Evolutionary conservation across 331 rosid genomes (phyloP).

Genomic region (Saraca asoca): DNA sequence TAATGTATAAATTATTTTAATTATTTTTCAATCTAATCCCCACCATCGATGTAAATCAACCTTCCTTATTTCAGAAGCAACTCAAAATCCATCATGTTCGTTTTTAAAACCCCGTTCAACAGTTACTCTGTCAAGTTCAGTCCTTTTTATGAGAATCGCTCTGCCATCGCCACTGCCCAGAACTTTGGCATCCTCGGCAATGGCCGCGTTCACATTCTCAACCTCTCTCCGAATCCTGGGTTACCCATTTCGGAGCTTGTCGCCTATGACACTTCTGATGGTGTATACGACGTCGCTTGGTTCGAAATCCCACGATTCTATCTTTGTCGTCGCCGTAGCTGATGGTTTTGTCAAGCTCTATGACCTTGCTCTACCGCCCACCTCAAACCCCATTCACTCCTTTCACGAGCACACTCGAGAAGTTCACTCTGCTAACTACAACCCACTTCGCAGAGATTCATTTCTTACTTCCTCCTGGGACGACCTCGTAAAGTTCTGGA

Average conservation of each 20-base stretch:
- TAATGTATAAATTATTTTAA: no score
- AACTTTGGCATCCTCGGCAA: constrained; percentile 97
- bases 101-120: constrained; percentile 86
- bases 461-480: constrained; percentile 92
- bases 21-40: no score
- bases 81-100: constrained; percentile 51
- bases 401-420: constrained; percentile 90
- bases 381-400: constrained; percentile 86
- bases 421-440: constrained; percentile 79
- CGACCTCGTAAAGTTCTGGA: constrained; percentile 78
- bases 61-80: background rate
- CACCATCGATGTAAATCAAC: no score
- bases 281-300: constrained; percentile 76
- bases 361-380: constrained; percentile 71
- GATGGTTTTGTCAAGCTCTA: constrained; percentile 93
- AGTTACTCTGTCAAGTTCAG: constrained; percentile 93
- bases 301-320: constrained; percentile 89
- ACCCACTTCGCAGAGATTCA: constrained; percentile 92
- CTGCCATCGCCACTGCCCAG: constrained; percentile 90
- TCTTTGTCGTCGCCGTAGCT: constrained; percentile 83
- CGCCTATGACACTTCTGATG: constrained; percentile 82
- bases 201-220: constrained; percentile 88
- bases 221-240: constrained; percentile 56
- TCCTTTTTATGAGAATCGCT: constrained; percentile 85
- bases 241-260: constrained; percentile 56